Base-by-base conservation (phyloP, 2,329 filamentous ascomycete genomes). In the Neoarthrinium moseri region DNA sequence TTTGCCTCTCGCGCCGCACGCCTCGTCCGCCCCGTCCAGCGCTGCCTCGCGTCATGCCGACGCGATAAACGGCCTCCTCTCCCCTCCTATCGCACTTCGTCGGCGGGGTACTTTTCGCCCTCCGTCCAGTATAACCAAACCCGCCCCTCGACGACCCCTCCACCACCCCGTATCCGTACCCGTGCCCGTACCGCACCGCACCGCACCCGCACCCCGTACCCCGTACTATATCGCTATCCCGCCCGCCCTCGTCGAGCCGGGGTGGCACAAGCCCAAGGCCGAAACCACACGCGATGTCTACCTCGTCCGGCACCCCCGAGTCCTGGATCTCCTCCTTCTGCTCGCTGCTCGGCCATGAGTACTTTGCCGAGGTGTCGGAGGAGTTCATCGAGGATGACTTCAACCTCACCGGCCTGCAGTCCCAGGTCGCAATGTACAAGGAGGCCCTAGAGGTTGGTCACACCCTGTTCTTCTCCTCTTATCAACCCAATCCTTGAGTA, bases 371-470 rank as follows among this genome's bases (percentile, higher is more conserved):
- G 74, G 92, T 99, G 41, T 94, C 90, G 36, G 94, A 99, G 71
- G 94, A 99, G 63, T 99, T 99, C 61, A 97, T 99, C 64, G 94
- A 99, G 69, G 94, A 99, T 83, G 94, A 99, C 69, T 99, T 99
- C 78, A 99, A 99, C 70, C 77, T 99, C 54, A 99, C 94, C 1
- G 94, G 94, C 40, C 77, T 99, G 60, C 91, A 96, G 69, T 88
- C 86, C 49, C 92, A 97, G 71, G 94, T 99, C 43, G 87, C 90
- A 53, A 96, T 96, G 89, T 99, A 99, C 70, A 99, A 97, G 71
- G 94, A 99, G 71, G 94, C 94, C 11, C 74, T 99, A 53, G 94
- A 99, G 76, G 82, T 85, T 70, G 42, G 60, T 17, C 11, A 40
- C 18, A 43, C 6, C 34, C 7, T 41, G 33, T 26, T 7, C 21